These are phyloP conservation scores for Leptographium procerum DNA, from an alignment of 2,329 filamentous ascomycete genomes.

Conservation along the genomic window DNA sequence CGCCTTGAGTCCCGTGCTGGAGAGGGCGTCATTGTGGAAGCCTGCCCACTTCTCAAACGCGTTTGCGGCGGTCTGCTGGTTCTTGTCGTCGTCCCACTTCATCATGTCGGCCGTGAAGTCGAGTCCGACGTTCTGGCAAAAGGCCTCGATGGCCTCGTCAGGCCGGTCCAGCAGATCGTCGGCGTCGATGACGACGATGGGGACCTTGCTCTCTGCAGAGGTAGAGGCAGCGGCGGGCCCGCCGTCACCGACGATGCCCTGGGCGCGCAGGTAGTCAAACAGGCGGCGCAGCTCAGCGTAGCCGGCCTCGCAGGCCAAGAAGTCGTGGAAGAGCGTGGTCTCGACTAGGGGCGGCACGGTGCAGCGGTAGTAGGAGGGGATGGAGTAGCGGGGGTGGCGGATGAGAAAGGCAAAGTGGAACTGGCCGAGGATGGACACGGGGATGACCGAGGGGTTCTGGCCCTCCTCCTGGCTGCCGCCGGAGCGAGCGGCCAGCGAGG, in stretches of 20 bases:
- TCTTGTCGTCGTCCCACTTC: constrained; percentile 67
- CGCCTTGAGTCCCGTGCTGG: constrained; percentile 65
- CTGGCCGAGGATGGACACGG: constrained; percentile 56
- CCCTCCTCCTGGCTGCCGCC: constrained; percentile 35
- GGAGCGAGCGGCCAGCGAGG: constrained; percentile 51
- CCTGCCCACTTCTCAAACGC: constrained; percentile 96
- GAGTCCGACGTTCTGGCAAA: constrained; percentile 72
- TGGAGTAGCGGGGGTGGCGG: constrained; percentile 81
- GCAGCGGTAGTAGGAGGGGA: constrained; percentile 92
- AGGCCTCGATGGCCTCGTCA: constrained; percentile 60
- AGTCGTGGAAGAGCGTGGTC: constrained; percentile 75
- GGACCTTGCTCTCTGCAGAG: too few species aligned
- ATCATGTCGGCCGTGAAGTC: constrained; percentile 71
- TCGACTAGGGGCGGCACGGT: constrained; percentile 76
- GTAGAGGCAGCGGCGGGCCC: too few species aligned
- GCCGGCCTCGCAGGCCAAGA: constrained; percentile 79
- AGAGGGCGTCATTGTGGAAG: constrained; percentile 90
- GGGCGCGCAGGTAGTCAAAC: constrained; percentile 70
- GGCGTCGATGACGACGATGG: constrained; percentile 68
- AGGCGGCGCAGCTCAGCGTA: constrained; percentile 78
- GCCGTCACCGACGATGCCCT: constrained; percentile 57
- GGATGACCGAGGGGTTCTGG: constrained; percentile 77
- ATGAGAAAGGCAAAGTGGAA: constrained; percentile 97
- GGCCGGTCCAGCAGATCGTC: constrained; percentile 89
- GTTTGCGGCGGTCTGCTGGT: constrained; percentile 54